Base-by-base conservation (phyloP, 2,329 filamentous ascomycete species). In the Trichoderma sp. region DNA sequence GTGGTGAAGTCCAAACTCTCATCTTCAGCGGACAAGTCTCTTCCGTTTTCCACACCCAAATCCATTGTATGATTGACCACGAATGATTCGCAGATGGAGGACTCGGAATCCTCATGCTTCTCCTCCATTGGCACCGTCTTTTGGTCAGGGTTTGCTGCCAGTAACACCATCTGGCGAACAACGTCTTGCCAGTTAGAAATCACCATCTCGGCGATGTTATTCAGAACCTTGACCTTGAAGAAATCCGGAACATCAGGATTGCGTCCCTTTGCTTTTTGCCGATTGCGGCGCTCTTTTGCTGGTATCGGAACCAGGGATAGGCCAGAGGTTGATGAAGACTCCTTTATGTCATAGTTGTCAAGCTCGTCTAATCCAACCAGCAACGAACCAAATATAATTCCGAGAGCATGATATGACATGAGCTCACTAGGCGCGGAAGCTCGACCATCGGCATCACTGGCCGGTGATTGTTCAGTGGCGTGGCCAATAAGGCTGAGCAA, bases 171-270 rank as follows among this genome's bases (percentile, higher is more conserved):
- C 71, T 92, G 87, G 50, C 85, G 82, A 57, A 91, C 87, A 12
- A 91, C 84, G 62, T 91, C 88, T 71, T 87, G 83, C 91, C 90
- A 92, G 73, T 91, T 85, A 1, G 85, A 82, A 63, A 92, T 88
- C 6, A 92, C 80, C 89, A 92, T 91, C 77, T 91, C 88, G 0
- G 88, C 82, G 34, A 92, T 36, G 81, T 80, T 72, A 89, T 90
- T 12, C 88, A 88, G 68, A 90, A 79, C 58, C 85, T 82, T 26
- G 90, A 23, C 82, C 74, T 88, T 91, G 80, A 90, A 85, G 20
- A 91, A 79, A 0, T 79, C 77, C 5, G 81, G 76, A 3, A 79
- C 72, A 0, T 76, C 73, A 1, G 71, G 63, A 3, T 65, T 72
- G 6, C 61, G 28, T 2, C 73, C 28, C 26, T 74, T 76, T 15